Base-by-base conservation (phyloP, 257 asterid genomes). In the Capsicum baccatum region DNA sequence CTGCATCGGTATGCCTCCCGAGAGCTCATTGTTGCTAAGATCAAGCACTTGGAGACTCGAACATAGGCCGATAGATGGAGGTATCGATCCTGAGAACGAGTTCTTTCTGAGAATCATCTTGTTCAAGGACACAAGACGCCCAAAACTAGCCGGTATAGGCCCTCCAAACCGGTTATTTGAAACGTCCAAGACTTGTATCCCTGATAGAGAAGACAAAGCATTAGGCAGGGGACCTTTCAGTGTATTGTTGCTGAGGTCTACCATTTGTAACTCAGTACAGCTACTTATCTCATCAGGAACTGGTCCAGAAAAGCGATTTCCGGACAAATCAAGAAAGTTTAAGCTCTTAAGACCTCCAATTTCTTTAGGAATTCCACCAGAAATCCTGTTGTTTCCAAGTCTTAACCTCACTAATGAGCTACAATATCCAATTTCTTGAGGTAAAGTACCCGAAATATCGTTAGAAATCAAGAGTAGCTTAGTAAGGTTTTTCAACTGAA, bases 381-480 rank as follows among this genome's bases (percentile, higher is more conserved):
- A 63, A 47, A 90, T 86, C 74, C 89, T 70, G 79, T 90, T 90
- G 44, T 85, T 83, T 48, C 91, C 92, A 1, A 90, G 85, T 86
- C 92, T 90, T 63, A 90, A 39, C 84, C 92, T 88, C 80, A 90
- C 86, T 73, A 90, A 83, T 47, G 92, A 83, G 87, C 88, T 90
- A 80, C 84, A 86, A 13, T 88, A 83, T 14, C 88, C 91, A 16
- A 90, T 88, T 70, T 88, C 89, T 33, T 67, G 83, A 55, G 92
- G 92, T 12, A 90, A 54, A 1, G 87, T 33, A 11, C 91, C 92
- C 35, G 92, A 90, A 70, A 90, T 81, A 79, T 90, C 92, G 48
- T 90, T 90, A 12, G 91, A 86, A 83, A 86, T 85, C 88, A 90
- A 70, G 4, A 90, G 89, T 62, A 90, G 88, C 89, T 90, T 90